These are phyloP conservation scores for Tetrapyrgos nigripes DNA, from an alignment of 1,284 basidiomycete genomes.

Conservation along the genomic window DNA sequence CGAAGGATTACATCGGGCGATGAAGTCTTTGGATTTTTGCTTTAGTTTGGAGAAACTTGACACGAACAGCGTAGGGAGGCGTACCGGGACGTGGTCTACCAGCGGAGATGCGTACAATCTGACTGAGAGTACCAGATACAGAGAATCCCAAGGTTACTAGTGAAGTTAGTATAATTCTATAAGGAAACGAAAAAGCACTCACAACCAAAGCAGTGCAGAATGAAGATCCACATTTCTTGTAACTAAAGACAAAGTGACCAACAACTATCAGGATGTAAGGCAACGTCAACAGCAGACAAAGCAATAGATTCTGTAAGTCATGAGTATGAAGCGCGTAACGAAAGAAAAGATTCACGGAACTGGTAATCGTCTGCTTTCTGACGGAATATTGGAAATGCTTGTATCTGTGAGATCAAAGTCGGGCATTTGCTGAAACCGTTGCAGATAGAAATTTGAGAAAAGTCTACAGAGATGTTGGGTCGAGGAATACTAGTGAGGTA, in stretches of 20 bases:
- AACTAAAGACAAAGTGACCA: conserved; percentile 25
- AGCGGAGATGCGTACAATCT: conserved; percentile 23
- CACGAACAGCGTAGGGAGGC: not conserved
- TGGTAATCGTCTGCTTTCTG: conserved; percentile 22
- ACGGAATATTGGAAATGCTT: conserved; percentile 24
- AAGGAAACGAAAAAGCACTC: not conserved
- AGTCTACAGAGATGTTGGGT: no score
- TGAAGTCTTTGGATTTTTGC: conserved; percentile 22
- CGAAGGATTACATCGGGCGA: conserved; percentile 26
- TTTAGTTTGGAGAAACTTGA: not conserved
- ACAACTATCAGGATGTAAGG: conserved; percentile 22
- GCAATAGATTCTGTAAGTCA: conserved; percentile 4
- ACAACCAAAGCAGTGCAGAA: conserved; percentile 22
- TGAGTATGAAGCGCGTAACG: not conserved
- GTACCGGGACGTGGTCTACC: conserved; percentile 29
- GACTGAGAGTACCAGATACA: conserved; percentile 18
- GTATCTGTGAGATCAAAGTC: conserved; percentile 27
- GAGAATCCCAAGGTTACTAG: conserved; percentile 22
- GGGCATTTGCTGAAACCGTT: conserved; percentile 26
- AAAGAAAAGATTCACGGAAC: conserved; percentile 10
- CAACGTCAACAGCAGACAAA: conserved; percentile 20
- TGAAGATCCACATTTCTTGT: conserved; percentile 27
- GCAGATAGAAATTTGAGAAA: conserved; percentile 22
- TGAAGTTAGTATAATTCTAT: not conserved
- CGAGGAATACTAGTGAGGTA: not conserved